Evolutionary conservation across 306 rosid genomes (phyloP).

Genomic region (Cyclanthera cordifolia): DNA sequence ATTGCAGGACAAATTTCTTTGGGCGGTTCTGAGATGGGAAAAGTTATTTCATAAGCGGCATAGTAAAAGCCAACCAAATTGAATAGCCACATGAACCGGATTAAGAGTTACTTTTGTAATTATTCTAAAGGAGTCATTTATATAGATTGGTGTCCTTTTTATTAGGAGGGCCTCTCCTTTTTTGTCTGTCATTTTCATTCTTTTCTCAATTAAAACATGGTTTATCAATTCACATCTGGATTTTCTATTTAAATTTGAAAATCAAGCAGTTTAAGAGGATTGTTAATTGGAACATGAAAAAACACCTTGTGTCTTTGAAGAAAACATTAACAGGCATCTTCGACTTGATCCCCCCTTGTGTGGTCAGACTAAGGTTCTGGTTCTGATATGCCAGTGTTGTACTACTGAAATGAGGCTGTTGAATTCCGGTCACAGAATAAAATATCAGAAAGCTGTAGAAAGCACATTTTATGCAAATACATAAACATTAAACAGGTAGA

Average conservation of each 20-base stretch:
- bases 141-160: too few species aligned
- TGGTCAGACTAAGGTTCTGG: neutral
- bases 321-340: slow-evolving; percentile 61
- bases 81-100: neutral
- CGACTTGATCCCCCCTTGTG: slow-evolving; percentile 26
- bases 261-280: neutral
- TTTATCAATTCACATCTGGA: neutral
- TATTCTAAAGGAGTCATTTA: too few species aligned
- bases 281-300: slow-evolving; percentile 1
- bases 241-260: neutral
- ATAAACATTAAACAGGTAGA: neutral
- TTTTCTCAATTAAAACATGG: too few species aligned
- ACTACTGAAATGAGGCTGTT: slow-evolving; percentile 1
- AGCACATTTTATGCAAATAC: neutral
- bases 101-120: neutral
- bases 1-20: too few species aligned
- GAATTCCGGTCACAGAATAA: neutral
- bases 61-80: neutral
- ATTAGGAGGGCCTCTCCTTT: too few species aligned
- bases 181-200: too few species aligned
- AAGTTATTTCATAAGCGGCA: neutral
- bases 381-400: neutral
- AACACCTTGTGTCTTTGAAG: slow-evolving; percentile 83
- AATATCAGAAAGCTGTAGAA: neutral
- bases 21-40: neutral